Base-by-base conservation (phyloP, 1,139 yeast genomes). In the Candida smagusa region DNA sequence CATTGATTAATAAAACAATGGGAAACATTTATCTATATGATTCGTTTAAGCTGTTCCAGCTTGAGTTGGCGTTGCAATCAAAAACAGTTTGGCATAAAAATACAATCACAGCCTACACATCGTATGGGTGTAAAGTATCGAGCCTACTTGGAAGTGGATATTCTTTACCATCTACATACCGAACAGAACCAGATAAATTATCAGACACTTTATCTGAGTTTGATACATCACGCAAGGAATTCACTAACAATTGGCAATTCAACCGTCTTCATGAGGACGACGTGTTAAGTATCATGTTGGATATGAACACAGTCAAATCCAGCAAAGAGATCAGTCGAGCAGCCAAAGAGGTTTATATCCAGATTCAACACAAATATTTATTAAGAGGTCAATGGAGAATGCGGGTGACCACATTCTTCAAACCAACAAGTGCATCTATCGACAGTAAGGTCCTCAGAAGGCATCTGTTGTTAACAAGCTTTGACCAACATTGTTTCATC, bases 241-340 rank as follows among this genome's bases (percentile, higher is more conserved):
- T 63, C 43, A 68, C 75, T 8, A 68, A 69, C 41, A 53, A 52
- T 26, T 66, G 73, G 72, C 43, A 42, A 22, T 58, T 66, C 40
- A 65, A 62, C 36, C 35, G 34, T 12, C 32, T 65, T 6, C 28
- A 39, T 0, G 16, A 30, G 1, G 32, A 40, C 3, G 67, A 64
- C 33, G 53, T 69, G 0, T 12, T 65, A 8, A 57, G 65, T 0
- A 19, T 68, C 2, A 55, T 53, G 33, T 65, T 68, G 40, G 72
- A 68, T 22, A 53, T 61, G 44, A 61, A 58, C 11, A 55, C 67
- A 0, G 61, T 45, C 2, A 49, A 52, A 9, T 54, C 67, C 0
- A 48, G 62, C 3, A 35, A 42, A 3, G 49, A 49, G 12, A 39
- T 61, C 2, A 40, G 39, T 3, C 49, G 46, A 3, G 59, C 58